Evolutionary conservation across 2,329 filamentous ascomycete species (phyloP), one percentile per base, ranked within the genome.

Genomic region (Aspergillus sp.): DNA sequence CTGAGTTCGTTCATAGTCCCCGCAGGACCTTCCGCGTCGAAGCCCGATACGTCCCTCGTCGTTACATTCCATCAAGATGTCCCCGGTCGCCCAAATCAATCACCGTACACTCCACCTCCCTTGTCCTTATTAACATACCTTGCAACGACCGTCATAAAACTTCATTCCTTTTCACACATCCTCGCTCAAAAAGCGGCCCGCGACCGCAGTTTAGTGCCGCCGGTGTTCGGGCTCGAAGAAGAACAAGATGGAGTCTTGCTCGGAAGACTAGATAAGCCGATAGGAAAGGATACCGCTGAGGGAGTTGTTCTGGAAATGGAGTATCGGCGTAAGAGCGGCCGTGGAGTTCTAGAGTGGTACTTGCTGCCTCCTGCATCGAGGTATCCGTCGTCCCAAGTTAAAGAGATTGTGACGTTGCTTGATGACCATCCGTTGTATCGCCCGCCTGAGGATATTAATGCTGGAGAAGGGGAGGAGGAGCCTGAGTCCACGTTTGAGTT

Each of bases 21-120:
- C 7, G 48, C 65, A 17, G 66, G 61, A 26, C 60, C 68, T 7
- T 50, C 68, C 38, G 58, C 66, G 5, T 48, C 68, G 5, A 73
- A 73, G 48, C 61, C 68, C 11, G 74, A 76, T 26, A 84, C 87
- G 36, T 92, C 90, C 5, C 81, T 97, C 42, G 78, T 97, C 6
- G 88, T 87, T 43, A 84, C 89, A 58, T 96, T 96, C 73, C 95
- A 98, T 77, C 80, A 83, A 52, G 93, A 98, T 74, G 82, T 93
- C 4, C 89, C 91, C 1, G 74, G 85, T 53, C 74, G 70, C 4
- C 62, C 71, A n/a, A 63, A 71, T 12, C 62, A 67, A 32, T 64
- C 67, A 48, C 56, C 69, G 36, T 82, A 74, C 74, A 78, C 84
- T 17, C 91, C 92, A 1, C 77, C 85, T 26, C 86, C 91, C 0